These are phyloP conservation scores for Lecanicillium sp. DNA, from an alignment of 2,329 filamentous ascomycete genomes.

Conservation along the genomic window DNA sequence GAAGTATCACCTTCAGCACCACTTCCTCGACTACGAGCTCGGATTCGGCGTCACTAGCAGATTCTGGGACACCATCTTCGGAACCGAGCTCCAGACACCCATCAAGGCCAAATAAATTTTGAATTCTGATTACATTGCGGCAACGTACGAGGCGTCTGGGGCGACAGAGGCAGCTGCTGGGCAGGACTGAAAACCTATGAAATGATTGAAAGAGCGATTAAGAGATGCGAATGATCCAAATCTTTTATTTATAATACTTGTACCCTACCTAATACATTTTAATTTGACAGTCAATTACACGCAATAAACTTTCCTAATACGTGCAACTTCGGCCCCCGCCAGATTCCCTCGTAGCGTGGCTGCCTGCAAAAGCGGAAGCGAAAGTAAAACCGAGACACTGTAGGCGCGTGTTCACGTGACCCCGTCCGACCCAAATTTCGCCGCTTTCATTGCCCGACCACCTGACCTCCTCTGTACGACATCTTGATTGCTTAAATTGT, in stretches of 20 bases:
- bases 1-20: conserved; percentile 95
- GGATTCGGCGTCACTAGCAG: conserved; percentile 94
- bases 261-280: conserved; percentile 7
- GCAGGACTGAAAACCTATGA: conserved; percentile 3
- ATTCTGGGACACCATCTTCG: conserved; percentile 93
- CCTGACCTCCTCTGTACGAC: not conserved
- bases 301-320: not conserved
- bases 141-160: not conserved
- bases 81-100: conserved; percentile 64
- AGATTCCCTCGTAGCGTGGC: not conserved
- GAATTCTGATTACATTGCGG: not conserved
- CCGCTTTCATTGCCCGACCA: conserved; percentile 1
- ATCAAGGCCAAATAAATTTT: conserved; percentile 28
- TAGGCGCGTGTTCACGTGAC: conserved; percentile 9
- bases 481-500: not conserved
- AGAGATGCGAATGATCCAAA: conserved; percentile 5
- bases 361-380: not conserved
- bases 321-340: no score
- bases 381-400: not conserved
- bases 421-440: not conserved
- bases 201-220: conserved; percentile 3
- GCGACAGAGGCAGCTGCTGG: conserved; percentile 6
- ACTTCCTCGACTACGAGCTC: conserved; percentile 96
- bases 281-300: not conserved
- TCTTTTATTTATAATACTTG: not conserved